Conservation (phyloP, 345 rosid genomes). For the Murraya paniculata region DNA sequence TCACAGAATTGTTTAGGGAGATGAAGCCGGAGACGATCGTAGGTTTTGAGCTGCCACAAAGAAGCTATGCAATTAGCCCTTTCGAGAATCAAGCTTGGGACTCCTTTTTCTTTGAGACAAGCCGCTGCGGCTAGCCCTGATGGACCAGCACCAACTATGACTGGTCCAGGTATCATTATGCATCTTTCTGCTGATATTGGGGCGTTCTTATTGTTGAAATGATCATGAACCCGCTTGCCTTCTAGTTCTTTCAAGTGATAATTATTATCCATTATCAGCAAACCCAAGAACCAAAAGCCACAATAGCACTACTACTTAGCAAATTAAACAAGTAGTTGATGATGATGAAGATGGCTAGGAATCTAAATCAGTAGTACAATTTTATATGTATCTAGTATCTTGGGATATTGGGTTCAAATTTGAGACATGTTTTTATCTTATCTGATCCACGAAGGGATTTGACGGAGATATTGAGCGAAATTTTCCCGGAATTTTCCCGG, state of each 20-base stretch:
- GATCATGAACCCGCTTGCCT: slow-evolving; percentile 54
- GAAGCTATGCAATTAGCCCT: slow-evolving; percentile 65
- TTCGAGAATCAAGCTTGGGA: slow-evolving; percentile 68
- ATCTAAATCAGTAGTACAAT: no score
- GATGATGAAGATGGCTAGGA: background rate
- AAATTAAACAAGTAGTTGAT: background rate
- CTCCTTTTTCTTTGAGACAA: slow-evolving; percentile 54
- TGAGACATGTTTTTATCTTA: slow-evolving; percentile 28
- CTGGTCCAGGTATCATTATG: slow-evolving; percentile 43
- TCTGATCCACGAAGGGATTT: slow-evolving; percentile 11
- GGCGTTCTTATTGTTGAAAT: slow-evolving; percentile 16
- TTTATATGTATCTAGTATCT: background rate
- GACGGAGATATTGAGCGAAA: slow-evolving; percentile 6
- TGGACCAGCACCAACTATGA: slow-evolving; percentile 88
- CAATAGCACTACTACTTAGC: background rate
- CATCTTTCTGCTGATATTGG: slow-evolving; percentile 18
- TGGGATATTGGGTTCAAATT: slow-evolving; percentile 13
- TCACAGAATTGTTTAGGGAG: slow-evolving; percentile 83
- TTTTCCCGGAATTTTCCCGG: slow-evolving; percentile 9
- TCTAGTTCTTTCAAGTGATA: slow-evolving; percentile 44
- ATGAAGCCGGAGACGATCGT: slow-evolving; percentile 86
- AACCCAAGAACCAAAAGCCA: background rate
- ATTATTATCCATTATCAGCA: slow-evolving; percentile 16
- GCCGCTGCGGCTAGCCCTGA: slow-evolving; percentile 75
- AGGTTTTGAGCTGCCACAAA: slow-evolving; percentile 75